Base-by-base conservation (phyloP, 371 early-diverging fungal genomes). In the Parasitella parasitica region DNA sequence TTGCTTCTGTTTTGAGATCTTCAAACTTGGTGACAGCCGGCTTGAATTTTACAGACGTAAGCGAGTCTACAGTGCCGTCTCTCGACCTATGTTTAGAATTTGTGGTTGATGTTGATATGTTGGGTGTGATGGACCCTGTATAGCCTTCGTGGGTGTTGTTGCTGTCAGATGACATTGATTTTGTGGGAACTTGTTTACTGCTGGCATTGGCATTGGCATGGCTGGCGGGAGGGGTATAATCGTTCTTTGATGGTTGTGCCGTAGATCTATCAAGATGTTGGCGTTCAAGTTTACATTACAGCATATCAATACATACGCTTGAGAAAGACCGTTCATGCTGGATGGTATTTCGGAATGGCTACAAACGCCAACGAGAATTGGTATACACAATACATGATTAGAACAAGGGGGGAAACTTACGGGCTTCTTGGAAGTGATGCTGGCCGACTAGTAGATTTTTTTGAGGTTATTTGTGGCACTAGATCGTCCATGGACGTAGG, bases 1-100 rank as follows among this genome's bases (percentile, higher is more conserved):
- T 57, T 0, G 78, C 78, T 43, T 67, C 59, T 15, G 54, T 35
- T 36, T 65, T 59, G 2, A 77, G 22, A 36, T 70, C 72, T 20
- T 77, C 78, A 43, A 77, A 77, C 16, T 48, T 49, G 4, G 34
- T 27, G 4, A 36, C 13, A 3, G 28, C 52, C 16, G 63, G 51
- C 22, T 59, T 46, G 27, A 51, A 38, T 39, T 71, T 67, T 4
- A 70, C 63, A 26, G 59, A 55, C 9, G 38, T 16, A 0, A 54
- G 26, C 3, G 54, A 24, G 8, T 53, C 50, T 0, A 32, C 16
- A 1, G 57, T 50, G 18, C 50, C 30, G 20, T 63, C 50, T 48
- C 54, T 36, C 18, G 54, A 43, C 3, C 41, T 16, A 6, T 32
- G 35, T 26, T 18, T 36, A 24, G 46, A 46, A 24, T 46, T 46